Percentiles rank a stretch among this genome's conserved stretches.
Evolutionary conservation across 2,329 filamentous ascomycete species (phyloP).

Genomic region (Fusarium tanahbumbuense): DNA sequence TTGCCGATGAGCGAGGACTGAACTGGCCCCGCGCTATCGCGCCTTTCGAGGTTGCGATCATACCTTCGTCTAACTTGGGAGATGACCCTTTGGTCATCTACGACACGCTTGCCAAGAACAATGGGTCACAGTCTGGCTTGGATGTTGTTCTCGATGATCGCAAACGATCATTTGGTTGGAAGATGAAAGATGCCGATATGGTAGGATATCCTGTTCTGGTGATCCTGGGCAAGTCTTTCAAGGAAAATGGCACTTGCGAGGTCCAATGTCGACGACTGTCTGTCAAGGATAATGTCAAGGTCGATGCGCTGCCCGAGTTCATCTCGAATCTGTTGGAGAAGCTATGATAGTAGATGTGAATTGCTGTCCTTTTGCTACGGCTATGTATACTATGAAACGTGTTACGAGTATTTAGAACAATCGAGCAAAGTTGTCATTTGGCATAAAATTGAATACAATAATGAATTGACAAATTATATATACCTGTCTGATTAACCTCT

Average conservation of each 20-base stretch:
- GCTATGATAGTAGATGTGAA: conserved; percentile 55
- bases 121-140: conserved; percentile 48
- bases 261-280: conserved; percentile 80
- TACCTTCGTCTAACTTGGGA: conserved; percentile 63
- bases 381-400: conserved; percentile 16
- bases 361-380: neutral
- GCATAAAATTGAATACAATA: neutral
- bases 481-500: neutral
- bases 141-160: conserved; percentile 83
- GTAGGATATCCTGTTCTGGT: conserved; percentile 89
- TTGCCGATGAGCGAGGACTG: conserved; percentile 77
- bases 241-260: conserved; percentile 69
- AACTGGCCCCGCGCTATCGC: conserved; percentile 91
- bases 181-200: conserved; percentile 88
- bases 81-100: conserved; percentile 69
- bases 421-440: neutral
- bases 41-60: conserved; percentile 80
- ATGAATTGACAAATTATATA: neutral
- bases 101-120: conserved; percentile 62
- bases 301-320: conserved; percentile 58
- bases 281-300: conserved; percentile 68
- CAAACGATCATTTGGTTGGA: conserved; percentile 78
- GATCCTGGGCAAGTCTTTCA: conserved; percentile 80
- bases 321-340: conserved; percentile 60
- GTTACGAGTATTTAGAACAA: neutral